A percentile compares a stretch with the other conserved stretches of the same genome.
phyloP scores from a whole-genome alignment of 208 protist genomes.

The Trypanosomatidae sp. region DNA sequence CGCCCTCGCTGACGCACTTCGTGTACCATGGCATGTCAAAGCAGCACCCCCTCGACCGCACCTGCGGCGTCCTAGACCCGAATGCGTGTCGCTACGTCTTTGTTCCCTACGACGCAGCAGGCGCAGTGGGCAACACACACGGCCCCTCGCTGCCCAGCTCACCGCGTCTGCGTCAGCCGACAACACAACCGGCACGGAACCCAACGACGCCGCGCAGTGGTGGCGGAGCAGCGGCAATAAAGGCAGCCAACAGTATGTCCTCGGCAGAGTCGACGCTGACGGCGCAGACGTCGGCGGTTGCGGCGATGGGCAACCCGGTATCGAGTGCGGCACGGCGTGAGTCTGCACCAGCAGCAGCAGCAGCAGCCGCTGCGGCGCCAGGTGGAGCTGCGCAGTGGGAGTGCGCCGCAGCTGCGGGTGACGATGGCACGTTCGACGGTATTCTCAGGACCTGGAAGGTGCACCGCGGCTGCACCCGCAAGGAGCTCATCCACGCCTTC shows the following conservation, averaged over 20 bases:
- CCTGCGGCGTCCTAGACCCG: slow-evolving; percentile 22
- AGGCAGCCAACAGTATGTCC: no score
- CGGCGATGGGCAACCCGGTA: no score
- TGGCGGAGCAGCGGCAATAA: no score
- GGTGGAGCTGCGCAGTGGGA: background rate
- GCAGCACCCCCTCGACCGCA: background rate
- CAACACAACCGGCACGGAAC: no score
- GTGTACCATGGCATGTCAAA: slow-evolving; percentile 38
- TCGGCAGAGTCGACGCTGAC: no score
- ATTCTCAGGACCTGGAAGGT: slow-evolving; percentile 39
- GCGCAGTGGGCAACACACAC: background rate
- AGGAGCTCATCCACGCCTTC: slow-evolving; percentile 74
- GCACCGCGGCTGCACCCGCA: slow-evolving; percentile 73
- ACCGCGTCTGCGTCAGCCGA: no score
- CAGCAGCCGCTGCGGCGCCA: background rate
- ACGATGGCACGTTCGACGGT: slow-evolving; percentile 22
- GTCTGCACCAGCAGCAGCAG: background rate
- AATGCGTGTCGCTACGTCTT: slow-evolving; percentile 25
- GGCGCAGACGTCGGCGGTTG: no score
- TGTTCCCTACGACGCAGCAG: slow-evolving; percentile 12
- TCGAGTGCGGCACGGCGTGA: no score
- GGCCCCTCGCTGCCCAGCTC: slow-evolving; percentile 4
- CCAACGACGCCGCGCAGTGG: no score
- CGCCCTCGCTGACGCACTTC: slow-evolving; percentile 65
- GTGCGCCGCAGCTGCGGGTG: background rate